phyloP scores from a whole-genome alignment of 352 stramenopile species.

The Phytophthora lateralis region DNA sequence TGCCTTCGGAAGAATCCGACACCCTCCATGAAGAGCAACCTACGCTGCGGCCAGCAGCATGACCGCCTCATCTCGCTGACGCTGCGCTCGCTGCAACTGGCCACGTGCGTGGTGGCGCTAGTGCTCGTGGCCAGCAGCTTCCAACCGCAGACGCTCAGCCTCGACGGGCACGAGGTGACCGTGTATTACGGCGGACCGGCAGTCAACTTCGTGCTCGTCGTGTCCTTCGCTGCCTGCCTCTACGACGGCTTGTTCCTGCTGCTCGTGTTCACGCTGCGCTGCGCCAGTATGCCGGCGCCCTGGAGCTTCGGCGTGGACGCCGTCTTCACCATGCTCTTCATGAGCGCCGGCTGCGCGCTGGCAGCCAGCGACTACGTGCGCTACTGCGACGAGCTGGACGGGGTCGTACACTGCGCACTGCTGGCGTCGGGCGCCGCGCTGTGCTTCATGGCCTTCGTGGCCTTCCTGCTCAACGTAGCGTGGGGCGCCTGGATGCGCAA shows the following conservation, averaged over 20 bases:
- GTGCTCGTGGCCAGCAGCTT: slow-evolving; percentile 58
- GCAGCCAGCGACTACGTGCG: slow-evolving; percentile 71
- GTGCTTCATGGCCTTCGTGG: slow-evolving; percentile 66
- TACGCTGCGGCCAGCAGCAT: slow-evolving; percentile 42
- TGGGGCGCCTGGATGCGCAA: slow-evolving; percentile 63
- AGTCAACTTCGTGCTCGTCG: slow-evolving; percentile 65
- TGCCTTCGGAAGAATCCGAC: background rate
- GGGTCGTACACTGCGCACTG: slow-evolving; percentile 53
- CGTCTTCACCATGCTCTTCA: slow-evolving; percentile 70
- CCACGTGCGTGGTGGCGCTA: slow-evolving; percentile 49
- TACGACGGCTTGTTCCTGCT: slow-evolving; percentile 58
- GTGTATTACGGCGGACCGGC: slow-evolving; percentile 63
- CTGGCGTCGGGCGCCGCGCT: slow-evolving; percentile 54
- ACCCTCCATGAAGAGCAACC: slow-evolving; percentile 6
- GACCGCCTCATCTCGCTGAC: slow-evolving; percentile 50
- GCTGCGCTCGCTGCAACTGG: slow-evolving; percentile 61
- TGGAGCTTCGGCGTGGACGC: slow-evolving; percentile 60
- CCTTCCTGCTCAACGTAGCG: slow-evolving; percentile 60
- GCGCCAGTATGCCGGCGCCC: slow-evolving; percentile 43
- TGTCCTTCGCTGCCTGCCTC: slow-evolving; percentile 60
- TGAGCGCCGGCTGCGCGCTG: slow-evolving; percentile 65
- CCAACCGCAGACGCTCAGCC: slow-evolving; percentile 32
- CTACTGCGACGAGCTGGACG: slow-evolving; percentile 53
- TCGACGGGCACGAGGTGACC: slow-evolving; percentile 43
- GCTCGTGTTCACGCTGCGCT: slow-evolving; percentile 42